Evolutionary conservation across 441 rosid genomes (phyloP).

Genomic region (Daphne laureola): DNA sequence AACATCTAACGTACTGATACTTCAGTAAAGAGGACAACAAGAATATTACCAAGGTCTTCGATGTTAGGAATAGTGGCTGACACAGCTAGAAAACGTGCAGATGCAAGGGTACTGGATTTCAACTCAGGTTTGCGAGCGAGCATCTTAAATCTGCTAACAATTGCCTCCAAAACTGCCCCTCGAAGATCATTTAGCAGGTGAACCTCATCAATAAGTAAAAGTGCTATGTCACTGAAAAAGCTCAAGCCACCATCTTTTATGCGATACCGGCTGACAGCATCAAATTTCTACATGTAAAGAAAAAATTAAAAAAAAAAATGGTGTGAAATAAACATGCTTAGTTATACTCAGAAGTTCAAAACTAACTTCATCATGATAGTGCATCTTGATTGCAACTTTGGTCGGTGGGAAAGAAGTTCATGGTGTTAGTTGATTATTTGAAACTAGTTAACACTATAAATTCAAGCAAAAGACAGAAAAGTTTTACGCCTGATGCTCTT

Average conservation of each 20-base stretch:
- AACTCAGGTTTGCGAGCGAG: constrained; percentile 70
- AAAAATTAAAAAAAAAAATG: too few species aligned
- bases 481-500: too few species aligned
- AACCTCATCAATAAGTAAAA: constrained; percentile 93
- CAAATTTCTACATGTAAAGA: constrained; percentile 63
- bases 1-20: constrained; percentile 12
- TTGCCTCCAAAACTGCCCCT: constrained; percentile 95
- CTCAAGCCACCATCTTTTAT: constrained; percentile 88
- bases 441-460: too few species aligned
- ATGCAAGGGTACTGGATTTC: constrained; percentile 67
- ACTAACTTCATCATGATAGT: too few species aligned
- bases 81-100: constrained; percentile 78
- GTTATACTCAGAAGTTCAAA: too few species aligned
- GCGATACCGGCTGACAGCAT: constrained; percentile 88
- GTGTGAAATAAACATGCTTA: background rate
- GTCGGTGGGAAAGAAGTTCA: too few species aligned
- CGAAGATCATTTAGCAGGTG: constrained; percentile 93
- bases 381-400: too few species aligned
- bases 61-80: constrained; percentile 96
- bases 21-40: constrained; percentile 14
- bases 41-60: constrained; percentile 74
- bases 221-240: constrained; percentile 90
- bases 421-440: too few species aligned
- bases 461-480: too few species aligned
- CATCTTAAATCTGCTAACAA: constrained; percentile 92